Base-by-base conservation (phyloP, 2,329 filamentous ascomycete species). In the Aspergillus floridensis region DNA sequence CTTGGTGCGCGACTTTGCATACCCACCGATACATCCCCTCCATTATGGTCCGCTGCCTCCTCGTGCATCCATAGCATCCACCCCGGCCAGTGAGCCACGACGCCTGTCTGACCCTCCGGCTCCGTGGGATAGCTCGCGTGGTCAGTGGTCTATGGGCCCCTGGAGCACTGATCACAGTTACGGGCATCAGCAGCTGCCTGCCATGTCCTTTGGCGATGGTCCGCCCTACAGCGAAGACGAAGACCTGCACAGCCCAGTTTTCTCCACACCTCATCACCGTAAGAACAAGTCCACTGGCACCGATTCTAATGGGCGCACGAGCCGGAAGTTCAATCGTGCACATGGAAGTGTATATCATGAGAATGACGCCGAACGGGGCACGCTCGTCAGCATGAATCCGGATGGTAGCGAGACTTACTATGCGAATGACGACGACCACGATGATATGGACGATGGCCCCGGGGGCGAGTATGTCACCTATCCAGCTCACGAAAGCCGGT, bases 161-260 rank as follows among this genome's bases (percentile, higher is more conserved):
- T 82, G 75, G 71, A 71, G 70, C 48, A 70, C 58, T 65, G 82
- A 69, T 76, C 84, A 66, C 75, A 77, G 82, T 35, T 82, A 85
- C 63, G 83, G 81, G 65, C 88, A 84, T 56, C 86, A 90, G 66
- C 89, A 93, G 69, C 81, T 96, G 16, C 88, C 91, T 10, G 89
- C 90, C 21, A 92, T 95, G 72, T 86, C 91, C 52, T 93, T 95
- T 68, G 90, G 86, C 4, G 92, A 95, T 71, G 93, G 93, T 0
- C 93, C 93, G 22, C 93, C 93, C 2, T 98, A 92, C 79, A 96
- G 92, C 75, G 93, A 97, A 77, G 93, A 98, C 70, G 92, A 98
- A 68, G 95, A 98, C 75, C 82, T 97, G 48, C 91, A 95, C 70
- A 96, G 92, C 72, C 93, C 93, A 0, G 84, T 88, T 16, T 91